phyloP scores from a whole-genome alignment of 345 rosid species.

The Lenwebbia sp. region DNA sequence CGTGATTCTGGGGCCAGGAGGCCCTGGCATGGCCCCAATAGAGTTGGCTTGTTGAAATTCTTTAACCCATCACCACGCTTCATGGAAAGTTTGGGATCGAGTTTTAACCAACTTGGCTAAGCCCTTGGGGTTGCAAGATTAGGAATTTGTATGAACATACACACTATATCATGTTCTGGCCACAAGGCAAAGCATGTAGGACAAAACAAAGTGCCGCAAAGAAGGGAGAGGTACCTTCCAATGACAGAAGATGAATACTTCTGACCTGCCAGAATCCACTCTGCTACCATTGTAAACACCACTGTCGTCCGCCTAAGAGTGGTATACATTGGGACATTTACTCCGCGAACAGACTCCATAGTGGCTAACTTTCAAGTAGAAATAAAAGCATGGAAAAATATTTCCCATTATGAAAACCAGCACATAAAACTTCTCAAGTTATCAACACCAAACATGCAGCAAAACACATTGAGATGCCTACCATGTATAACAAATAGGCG shows the following conservation, averaged over 20 bases:
- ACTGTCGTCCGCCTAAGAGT: conserved; percentile 95
- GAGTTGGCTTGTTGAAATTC: neutral
- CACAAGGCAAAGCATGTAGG: neutral
- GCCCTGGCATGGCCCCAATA: neutral
- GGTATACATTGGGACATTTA: conserved; percentile 98
- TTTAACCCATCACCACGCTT: neutral
- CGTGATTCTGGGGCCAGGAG: neutral
- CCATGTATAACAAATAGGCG: conserved; percentile 93
- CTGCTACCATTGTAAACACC: conserved; percentile 88
- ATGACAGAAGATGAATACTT: conserved; percentile 56
- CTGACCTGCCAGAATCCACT: conserved; percentile 73
- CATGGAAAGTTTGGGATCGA: neutral
- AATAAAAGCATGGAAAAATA: conserved; percentile 3
- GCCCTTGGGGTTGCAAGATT: neutral
- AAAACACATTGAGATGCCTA: conserved; percentile 12
- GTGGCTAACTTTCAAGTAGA: conserved; percentile 65
- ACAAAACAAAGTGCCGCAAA: neutral
- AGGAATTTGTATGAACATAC: neutral
- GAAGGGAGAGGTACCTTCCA: conserved; percentile 41
- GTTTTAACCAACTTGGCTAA: neutral
- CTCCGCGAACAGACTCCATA: conserved; percentile 95
- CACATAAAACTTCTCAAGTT: neutral
- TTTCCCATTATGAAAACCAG: neutral
- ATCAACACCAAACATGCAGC: neutral
- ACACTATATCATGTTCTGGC: neutral